Conservation (phyloP, 2,329 filamentous ascomycete species). For the Exophiala sp. region DNA sequence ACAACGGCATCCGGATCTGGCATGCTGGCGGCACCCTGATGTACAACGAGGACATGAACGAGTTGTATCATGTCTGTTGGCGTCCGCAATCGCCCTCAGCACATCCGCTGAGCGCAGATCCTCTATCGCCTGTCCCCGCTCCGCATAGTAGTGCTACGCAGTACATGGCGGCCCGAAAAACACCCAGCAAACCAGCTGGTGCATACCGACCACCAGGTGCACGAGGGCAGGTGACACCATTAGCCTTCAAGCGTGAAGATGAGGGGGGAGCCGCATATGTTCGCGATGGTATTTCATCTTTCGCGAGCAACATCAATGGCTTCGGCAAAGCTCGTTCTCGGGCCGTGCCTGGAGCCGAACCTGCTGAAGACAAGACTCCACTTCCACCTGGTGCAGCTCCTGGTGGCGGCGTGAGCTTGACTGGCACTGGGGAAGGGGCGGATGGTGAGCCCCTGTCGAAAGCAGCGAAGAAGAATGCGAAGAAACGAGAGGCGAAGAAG, state of each 20-base stretch:
- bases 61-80: slow-evolving; percentile 90
- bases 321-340: slow-evolving; percentile 73
- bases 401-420: slow-evolving; percentile 63
- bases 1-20: slow-evolving; percentile 95
- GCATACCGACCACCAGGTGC: slow-evolving; percentile 94
- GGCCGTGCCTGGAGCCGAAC: slow-evolving; percentile 82
- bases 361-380: slow-evolving; percentile 52
- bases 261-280: slow-evolving; percentile 88
- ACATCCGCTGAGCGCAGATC: slow-evolving; percentile 61
- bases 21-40: slow-evolving; percentile 83
- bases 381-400: slow-evolving; percentile 67
- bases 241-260: slow-evolving; percentile 96
- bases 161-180: slow-evolving; percentile 83
- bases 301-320: slow-evolving; percentile 64
- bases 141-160: slow-evolving; percentile 79
- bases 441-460: slow-evolving; percentile 71
- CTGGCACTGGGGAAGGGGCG: slow-evolving; percentile 60
- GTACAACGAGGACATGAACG: slow-evolving; percentile 93
- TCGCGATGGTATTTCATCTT: slow-evolving; percentile 71
- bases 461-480: slow-evolving; percentile 92
- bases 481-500: slow-evolving; percentile 94
- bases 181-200: slow-evolving; percentile 92
- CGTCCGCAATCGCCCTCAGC: slow-evolving; percentile 66
- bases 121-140: slow-evolving; percentile 67
- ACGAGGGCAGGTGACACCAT: slow-evolving; percentile 78